These are phyloP conservation scores for Tephrocybe sp. DNA, from an alignment of 768 basidiomycete genomes.

Conservation along the genomic window DNA sequence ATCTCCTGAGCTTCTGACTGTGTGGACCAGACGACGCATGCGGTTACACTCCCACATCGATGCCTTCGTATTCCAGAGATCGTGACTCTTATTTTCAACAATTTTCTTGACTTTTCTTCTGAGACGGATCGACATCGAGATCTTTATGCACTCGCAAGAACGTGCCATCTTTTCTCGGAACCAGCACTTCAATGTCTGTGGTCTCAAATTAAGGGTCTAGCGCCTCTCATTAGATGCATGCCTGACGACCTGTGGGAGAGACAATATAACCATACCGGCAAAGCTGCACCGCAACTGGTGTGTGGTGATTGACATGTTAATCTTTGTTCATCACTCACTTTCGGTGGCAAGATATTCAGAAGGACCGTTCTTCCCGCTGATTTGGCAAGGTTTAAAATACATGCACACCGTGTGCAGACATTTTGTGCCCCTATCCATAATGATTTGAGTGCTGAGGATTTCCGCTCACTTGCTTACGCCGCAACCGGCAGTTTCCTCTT, in stretches of 20 bases:
- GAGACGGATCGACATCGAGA: too few species aligned
- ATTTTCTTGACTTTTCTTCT: too few species aligned
- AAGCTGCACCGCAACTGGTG: neutral
- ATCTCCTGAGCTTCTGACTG: too few species aligned
- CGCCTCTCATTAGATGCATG: neutral
- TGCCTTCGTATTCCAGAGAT: too few species aligned
- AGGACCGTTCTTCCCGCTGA: neutral
- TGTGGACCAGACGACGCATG: too few species aligned
- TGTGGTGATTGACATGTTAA: neutral
- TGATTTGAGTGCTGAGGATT: neutral
- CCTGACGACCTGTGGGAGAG: slow-evolving; percentile 2
- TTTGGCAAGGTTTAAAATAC: neutral
- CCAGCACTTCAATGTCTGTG: neutral
- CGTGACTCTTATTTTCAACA: too few species aligned
- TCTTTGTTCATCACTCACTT: neutral
- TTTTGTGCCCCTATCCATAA: neutral
- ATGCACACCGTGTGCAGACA: neutral
- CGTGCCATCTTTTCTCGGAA: neutral
- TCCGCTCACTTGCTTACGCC: neutral
- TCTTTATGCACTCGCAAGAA: neutral
- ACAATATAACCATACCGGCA: neutral
- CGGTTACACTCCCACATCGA: too few species aligned
- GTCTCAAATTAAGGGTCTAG: neutral
- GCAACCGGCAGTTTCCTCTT: neutral
- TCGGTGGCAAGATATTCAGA: neutral